These are phyloP conservation scores for Pharus latifolius DNA, from an alignment of 176 grass and related monocot species.

Conservation along the genomic window DNA sequence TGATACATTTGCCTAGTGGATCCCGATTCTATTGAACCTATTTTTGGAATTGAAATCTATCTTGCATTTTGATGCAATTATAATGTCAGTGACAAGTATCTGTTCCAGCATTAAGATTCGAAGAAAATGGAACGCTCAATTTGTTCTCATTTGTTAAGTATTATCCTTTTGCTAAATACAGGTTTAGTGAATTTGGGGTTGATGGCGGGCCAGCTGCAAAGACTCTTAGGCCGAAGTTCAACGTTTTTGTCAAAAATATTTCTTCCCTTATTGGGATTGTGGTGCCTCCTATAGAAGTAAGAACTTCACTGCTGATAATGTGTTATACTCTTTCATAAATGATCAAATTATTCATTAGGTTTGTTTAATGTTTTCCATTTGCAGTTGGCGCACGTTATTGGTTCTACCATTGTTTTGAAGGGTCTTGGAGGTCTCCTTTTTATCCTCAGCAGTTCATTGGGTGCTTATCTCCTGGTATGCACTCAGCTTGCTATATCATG, in stretches of 20 bases:
- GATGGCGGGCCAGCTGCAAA: conserved; percentile 88
- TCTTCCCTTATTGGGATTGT: conserved; percentile 45
- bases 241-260: conserved; percentile 48
- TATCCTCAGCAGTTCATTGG: conserved; percentile 76
- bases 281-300: conserved; percentile 66
- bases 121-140: background rate
- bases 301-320: background rate
- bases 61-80: no score
- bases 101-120: background rate
- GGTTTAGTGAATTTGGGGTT: conserved; percentile 69
- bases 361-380: no score
- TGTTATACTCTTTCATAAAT: background rate
- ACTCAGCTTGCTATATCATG: background rate
- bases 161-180: conserved; percentile 6
- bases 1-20: background rate
- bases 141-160: background rate
- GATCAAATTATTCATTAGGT: background rate
- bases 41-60: no score
- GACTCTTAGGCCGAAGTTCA: conserved; percentile 64
- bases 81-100: no score
- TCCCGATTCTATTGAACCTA: no score
- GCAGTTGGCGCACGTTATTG: conserved; percentile 75
- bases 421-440: conserved; percentile 87
- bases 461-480: conserved; percentile 80
- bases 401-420: conserved; percentile 60